Conservation (phyloP, 148 eudicot genomes). For the Cornus florida region DNA sequence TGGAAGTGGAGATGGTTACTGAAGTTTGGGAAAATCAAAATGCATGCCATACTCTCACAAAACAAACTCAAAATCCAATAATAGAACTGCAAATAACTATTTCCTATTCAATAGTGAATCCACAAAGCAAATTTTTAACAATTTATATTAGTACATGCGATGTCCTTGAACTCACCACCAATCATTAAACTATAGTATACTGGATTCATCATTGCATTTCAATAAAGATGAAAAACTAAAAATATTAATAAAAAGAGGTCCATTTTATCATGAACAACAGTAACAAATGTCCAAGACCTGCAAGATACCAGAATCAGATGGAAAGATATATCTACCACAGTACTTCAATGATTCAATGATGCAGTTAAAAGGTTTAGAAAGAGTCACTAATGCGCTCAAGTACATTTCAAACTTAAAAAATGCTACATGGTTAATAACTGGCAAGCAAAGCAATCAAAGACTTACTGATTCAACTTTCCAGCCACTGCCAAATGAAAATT, state of each 20-base stretch:
- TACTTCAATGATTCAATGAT: background rate
- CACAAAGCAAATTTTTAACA: background rate
- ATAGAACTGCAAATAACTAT: no score
- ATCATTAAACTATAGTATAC: background rate
- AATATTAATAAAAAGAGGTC: no score
- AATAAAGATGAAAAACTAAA: background rate
- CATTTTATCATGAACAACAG: background rate
- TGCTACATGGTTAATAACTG: background rate
- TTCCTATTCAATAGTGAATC: no score
- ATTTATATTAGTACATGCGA: background rate
- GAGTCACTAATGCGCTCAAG: background rate
- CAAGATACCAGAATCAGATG: no score
- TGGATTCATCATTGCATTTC: background rate
- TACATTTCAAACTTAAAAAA: background rate
- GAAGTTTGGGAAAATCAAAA: background rate
- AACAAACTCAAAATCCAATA: background rate
- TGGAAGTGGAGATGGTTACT: constrained; percentile 24
- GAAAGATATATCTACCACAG: background rate
- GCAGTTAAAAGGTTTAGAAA: background rate
- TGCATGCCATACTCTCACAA: background rate
- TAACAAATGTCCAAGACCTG: no score
- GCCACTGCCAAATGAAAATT: constrained; percentile 60
- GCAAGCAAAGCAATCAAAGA: constrained; percentile 4
- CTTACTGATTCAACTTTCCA: constrained; percentile 90
- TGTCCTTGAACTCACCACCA: background rate